A percentile compares a stretch with the other conserved stretches of the same genome.
Conservation (phyloP, 306 rosid genomes). For the Vigna trinervia region DNA sequence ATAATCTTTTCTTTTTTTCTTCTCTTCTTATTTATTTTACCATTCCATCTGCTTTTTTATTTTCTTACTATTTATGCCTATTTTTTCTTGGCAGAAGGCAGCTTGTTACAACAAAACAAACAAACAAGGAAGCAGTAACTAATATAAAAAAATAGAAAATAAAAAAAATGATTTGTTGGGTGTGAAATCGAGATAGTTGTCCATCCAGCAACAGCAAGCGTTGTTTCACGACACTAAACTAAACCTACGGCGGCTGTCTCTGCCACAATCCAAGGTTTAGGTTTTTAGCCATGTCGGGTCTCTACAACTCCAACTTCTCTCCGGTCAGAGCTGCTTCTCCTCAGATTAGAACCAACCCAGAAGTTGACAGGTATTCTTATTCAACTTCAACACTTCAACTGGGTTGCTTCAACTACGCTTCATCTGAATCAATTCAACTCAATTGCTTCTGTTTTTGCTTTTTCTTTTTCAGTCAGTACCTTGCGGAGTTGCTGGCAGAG, state of each 20-base stretch:
- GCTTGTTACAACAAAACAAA: background rate
- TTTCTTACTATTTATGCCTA: background rate
- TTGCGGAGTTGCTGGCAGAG: constrained; percentile 87
- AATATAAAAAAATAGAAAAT: background rate
- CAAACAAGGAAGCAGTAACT: background rate
- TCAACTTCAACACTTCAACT: background rate
- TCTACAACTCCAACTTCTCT: constrained; percentile 91
- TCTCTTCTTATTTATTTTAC: constrained; percentile 34
- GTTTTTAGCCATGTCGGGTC: constrained; percentile 69
- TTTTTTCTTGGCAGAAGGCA: background rate
- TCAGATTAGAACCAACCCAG: constrained; percentile 82
- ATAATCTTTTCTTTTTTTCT: constrained; percentile 13
- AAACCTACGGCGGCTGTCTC: constrained; percentile 23
- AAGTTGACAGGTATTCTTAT: constrained; percentile 67
- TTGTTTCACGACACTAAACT: constrained; percentile 46
- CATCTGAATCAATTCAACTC: background rate
- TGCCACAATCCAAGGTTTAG: background rate
- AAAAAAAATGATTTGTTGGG: background rate
- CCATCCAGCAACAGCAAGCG: background rate
- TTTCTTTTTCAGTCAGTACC: constrained; percentile 67
- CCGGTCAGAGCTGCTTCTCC: constrained; percentile 98
- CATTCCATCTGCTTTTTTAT: constrained; percentile 32
- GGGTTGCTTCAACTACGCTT: background rate
- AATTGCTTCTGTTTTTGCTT: background rate
- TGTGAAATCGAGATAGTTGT: background rate